Evolutionary conservation across 495 filamentous ascomycete genomes (phyloP).

Genomic region (Chaetomium cochliodes): DNA sequence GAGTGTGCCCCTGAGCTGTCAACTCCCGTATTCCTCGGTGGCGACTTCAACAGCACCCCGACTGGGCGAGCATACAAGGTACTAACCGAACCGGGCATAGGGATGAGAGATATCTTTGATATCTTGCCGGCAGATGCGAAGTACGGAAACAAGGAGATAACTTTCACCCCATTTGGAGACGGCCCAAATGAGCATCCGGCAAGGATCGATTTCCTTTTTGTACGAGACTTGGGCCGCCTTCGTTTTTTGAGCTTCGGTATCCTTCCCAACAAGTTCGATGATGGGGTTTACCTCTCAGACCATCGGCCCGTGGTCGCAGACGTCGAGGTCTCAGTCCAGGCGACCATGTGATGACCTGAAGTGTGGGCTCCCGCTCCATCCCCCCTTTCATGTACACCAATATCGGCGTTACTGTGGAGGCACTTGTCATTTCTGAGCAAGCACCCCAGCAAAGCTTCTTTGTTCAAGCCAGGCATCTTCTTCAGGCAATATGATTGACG

Average conservation of each 20-base stretch:
- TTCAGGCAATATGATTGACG: background rate
- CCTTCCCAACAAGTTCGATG: constrained; percentile 61
- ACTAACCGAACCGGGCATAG: constrained; percentile 38
- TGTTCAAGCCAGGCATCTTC: background rate
- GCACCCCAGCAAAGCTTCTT: background rate
- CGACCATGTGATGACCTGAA: background rate
- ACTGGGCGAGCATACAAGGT: constrained; percentile 62
- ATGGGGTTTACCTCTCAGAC: constrained; percentile 69
- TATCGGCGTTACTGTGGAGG: background rate
- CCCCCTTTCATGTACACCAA: background rate
- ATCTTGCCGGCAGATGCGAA: constrained; percentile 25
- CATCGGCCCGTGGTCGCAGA: constrained; percentile 74
- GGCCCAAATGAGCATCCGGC: constrained; percentile 27
- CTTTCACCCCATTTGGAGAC: constrained; percentile 67
- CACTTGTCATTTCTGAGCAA: background rate
- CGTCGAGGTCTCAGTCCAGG: constrained; percentile 37
- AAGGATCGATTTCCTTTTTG: constrained; percentile 40
- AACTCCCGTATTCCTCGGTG: constrained; percentile 62
- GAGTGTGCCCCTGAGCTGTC: background rate
- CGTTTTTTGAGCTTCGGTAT: constrained; percentile 52
- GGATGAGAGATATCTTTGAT: constrained; percentile 33
- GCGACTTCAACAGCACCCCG: constrained; percentile 76
- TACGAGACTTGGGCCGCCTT: constrained; percentile 16
- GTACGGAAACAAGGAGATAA: constrained; percentile 38
- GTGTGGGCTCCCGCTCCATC: background rate